Percentiles rank a stretch among this genome's conserved stretches.
These are phyloP conservation scores for Colletotrichum tropicale DNA, from an alignment of 2,329 filamentous ascomycete species.

Conservation along the genomic window DNA sequence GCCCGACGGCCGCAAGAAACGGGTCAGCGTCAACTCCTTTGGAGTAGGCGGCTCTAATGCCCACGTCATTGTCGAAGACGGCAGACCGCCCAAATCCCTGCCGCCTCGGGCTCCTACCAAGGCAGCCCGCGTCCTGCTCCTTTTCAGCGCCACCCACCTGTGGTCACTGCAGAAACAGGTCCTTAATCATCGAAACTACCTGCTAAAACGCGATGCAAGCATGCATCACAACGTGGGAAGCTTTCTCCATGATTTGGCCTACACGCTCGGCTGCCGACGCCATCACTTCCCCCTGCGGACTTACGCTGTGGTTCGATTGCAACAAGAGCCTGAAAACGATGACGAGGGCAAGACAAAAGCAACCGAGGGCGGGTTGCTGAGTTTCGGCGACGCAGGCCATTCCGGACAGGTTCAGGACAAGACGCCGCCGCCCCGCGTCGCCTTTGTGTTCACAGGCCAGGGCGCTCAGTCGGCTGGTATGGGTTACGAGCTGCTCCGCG, in stretches of 20 bases:
- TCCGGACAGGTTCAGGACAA: slow-evolving; percentile 27
- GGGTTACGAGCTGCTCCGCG: slow-evolving; percentile 34
- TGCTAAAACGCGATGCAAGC: background rate
- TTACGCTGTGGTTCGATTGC: background rate
- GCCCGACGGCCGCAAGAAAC: slow-evolving; percentile 26
- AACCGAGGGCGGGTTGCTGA: background rate
- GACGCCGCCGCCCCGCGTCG: slow-evolving; percentile 20
- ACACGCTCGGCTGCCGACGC: slow-evolving; percentile 19
- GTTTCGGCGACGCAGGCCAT: background rate
- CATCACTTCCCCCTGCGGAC: slow-evolving; percentile 13
- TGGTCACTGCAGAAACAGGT: background rate
- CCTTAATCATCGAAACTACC: background rate
- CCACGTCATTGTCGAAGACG: slow-evolving; percentile 23
- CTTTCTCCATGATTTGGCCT: slow-evolving; percentile 19
- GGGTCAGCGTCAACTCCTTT: slow-evolving; percentile 33
- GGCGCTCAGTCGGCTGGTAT: slow-evolving; percentile 48
- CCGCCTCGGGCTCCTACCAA: background rate
- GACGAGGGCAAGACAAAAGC: background rate
- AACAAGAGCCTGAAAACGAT: background rate
- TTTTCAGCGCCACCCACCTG: background rate
- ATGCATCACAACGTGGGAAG: background rate
- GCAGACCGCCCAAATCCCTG: background rate
- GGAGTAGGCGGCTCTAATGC: slow-evolving; percentile 39
- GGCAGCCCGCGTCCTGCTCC: background rate
- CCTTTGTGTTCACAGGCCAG: slow-evolving; percentile 45